These are phyloP conservation scores for Monosporascus sp. DNA, from an alignment of 2,329 filamentous ascomycete genomes.

Conservation along the genomic window DNA sequence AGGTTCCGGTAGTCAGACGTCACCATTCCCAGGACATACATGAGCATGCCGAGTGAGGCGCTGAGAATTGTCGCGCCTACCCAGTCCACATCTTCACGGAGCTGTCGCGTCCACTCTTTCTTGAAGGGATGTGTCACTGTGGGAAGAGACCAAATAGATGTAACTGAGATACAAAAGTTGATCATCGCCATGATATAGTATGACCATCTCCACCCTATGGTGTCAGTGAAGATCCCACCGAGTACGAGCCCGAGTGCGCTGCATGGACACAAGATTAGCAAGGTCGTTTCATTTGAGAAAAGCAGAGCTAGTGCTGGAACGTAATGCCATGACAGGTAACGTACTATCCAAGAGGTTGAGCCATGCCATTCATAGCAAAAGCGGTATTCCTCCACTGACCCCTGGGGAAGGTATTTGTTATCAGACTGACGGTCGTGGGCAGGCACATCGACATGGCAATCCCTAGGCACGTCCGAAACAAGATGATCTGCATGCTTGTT, in stretches of 20 bases:
- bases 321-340: background rate
- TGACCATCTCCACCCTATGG: constrained; percentile 40
- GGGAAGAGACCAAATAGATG: constrained; percentile 32
- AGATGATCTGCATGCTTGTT: constrained; percentile 31
- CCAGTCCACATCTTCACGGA: constrained; percentile 46
- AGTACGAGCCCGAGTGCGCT: constrained; percentile 45
- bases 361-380: constrained; percentile 36
- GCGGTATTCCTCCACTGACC: constrained; percentile 33
- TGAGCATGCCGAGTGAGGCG: constrained; percentile 40
- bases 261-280: constrained; percentile 28
- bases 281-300: background rate
- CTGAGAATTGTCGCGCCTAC: constrained; percentile 41
- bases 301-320: too few relatives aligned
- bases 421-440: constrained; percentile 30
- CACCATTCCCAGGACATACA: constrained; percentile 45
- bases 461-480: constrained; percentile 30
- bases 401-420: constrained; percentile 30
- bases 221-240: constrained; percentile 42
- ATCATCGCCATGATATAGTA: constrained; percentile 36
- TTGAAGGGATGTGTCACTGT: constrained; percentile 14
- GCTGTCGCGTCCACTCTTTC: constrained; percentile 19
- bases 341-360: background rate
- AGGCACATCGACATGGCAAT: constrained; percentile 32
- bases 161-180: constrained; percentile 29
- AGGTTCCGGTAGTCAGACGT: constrained; percentile 32